Evolutionary conservation across 139 green algal species (phyloP).

Genomic region (Mesotaenium endlicherianum): DNA sequence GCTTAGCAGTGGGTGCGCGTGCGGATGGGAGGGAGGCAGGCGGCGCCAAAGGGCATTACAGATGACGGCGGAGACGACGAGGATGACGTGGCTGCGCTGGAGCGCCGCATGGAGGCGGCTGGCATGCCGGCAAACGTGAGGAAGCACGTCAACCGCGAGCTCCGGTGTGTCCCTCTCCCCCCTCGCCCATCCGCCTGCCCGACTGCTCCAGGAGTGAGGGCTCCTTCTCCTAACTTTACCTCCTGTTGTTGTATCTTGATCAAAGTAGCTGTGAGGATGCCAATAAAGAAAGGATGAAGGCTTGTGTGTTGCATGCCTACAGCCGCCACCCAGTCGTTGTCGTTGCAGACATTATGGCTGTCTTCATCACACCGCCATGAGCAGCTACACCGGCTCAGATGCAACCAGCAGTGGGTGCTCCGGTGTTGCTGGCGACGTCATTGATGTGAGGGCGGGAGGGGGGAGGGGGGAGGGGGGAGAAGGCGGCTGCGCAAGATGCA

Average conservation of each 20-base stretch:
- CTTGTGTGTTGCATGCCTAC: neutral
- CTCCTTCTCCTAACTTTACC: no score
- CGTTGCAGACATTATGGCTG: neutral
- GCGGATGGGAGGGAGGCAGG: neutral
- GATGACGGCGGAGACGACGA: constrained; percentile 46
- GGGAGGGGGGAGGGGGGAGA: no score
- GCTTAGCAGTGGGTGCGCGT: neutral
- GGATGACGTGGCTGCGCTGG: constrained; percentile 32
- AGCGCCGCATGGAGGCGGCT: constrained; percentile 25
- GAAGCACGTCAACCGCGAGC: constrained; percentile 31
- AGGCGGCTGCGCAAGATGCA: constrained; percentile 54
- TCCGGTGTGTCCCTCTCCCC: no score
- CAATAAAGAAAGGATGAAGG: neutral
- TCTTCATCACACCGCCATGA: neutral
- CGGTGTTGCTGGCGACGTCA: no score
- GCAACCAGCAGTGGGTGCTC: neutral
- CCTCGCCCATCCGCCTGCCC: no score
- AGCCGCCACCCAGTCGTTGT: neutral
- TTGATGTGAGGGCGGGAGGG: no score
- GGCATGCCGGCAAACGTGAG: constrained; percentile 40
- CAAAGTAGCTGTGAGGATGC: neutral
- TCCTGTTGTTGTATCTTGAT: no score
- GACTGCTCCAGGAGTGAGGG: no score
- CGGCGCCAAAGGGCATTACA: neutral
- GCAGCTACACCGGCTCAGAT: neutral